phyloP scores from a whole-genome alignment of 345 rosid species.

The Aquilaria sinensis region DNA sequence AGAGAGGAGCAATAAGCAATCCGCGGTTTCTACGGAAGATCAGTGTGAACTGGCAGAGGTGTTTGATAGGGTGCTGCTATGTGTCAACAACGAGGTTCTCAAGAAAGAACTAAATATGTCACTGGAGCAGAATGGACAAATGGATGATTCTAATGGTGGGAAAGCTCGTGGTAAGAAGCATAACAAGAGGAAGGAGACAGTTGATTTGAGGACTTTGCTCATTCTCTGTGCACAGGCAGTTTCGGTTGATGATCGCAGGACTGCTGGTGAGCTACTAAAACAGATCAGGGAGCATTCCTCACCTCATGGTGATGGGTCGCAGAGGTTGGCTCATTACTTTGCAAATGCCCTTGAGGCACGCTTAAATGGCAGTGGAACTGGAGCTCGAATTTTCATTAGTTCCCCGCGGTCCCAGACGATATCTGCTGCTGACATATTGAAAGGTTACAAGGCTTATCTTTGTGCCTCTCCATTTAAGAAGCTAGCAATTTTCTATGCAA shows the following conservation, averaged over 20 bases:
- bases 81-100: conserved; percentile 8
- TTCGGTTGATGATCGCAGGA: conserved; percentile 51
- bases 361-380: conserved; percentile 52
- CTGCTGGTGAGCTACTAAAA: conserved; percentile 58
- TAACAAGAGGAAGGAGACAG: conserved; percentile 38
- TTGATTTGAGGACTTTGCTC: conserved; percentile 68
- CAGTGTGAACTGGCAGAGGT: conserved; percentile 18
- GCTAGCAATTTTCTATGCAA: conserved; percentile 50
- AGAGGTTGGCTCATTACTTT: conserved; percentile 74
- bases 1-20: conserved; percentile 57
- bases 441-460: conserved; percentile 51
- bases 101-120: conserved; percentile 13
- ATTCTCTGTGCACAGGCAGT: conserved; percentile 78
- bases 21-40: conserved; percentile 42
- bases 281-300: conserved; percentile 73
- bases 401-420: conserved; percentile 36
- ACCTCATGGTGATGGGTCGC: conserved; percentile 57
- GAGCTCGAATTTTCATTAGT: conserved; percentile 35
- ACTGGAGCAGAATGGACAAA: conserved; percentile 20
- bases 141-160: conserved; percentile 25
- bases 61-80: conserved; percentile 41
- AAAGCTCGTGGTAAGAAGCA: conserved; percentile 38
- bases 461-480: conserved; percentile 55
- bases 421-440: conserved; percentile 54
- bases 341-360: conserved; percentile 84